Conservation (phyloP, 768 basidiomycete genomes). For the Pleurotus eryngii region DNA sequence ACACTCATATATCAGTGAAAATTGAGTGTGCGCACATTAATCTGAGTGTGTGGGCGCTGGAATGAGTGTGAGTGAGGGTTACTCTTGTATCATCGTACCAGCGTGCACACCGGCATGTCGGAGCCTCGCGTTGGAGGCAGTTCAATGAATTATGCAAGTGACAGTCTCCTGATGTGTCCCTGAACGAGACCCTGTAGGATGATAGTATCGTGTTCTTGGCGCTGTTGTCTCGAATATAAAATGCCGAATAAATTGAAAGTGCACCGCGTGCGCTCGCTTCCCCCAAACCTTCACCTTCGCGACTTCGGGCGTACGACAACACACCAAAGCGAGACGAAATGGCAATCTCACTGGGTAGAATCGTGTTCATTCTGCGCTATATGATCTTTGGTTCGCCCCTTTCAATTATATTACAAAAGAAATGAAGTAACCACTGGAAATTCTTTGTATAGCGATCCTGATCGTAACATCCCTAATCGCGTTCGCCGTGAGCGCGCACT, state of each 20-base stretch:
- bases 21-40: too few species aligned
- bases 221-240: neutral
- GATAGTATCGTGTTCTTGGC: neutral
- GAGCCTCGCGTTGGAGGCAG: neutral
- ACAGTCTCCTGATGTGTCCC: neutral
- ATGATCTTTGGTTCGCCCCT: neutral
- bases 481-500: slow-evolving; percentile 19
- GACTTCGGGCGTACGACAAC: neutral
- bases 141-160: neutral
- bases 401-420: neutral
- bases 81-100: too few species aligned
- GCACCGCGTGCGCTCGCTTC: neutral
- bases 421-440: too few species aligned
- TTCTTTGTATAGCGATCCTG: slow-evolving; percentile 10
- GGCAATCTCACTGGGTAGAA: neutral
- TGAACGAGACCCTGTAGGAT: neutral
- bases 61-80: too few species aligned
- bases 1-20: too few species aligned
- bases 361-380: slow-evolving; percentile 2
- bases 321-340: neutral
- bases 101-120: neutral
- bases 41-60: too few species aligned
- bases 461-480: slow-evolving; percentile 25
- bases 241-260: too few species aligned
- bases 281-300: neutral